Evolutionary conservation across 2,329 filamentous ascomycete species (phyloP).

Genomic region (Xylaria sp.): DNA sequence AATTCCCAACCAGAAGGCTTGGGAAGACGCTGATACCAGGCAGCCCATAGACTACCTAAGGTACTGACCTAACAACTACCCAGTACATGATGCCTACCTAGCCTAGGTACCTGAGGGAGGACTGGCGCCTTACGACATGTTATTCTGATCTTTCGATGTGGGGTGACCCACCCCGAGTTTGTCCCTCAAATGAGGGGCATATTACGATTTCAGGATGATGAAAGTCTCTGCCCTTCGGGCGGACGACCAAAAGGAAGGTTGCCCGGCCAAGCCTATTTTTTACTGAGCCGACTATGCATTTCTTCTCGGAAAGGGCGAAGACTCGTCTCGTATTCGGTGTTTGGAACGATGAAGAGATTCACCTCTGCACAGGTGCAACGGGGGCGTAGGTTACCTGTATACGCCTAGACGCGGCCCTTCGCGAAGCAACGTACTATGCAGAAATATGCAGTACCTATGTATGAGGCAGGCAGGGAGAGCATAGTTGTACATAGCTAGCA

Average conservation of each 20-base stretch:
- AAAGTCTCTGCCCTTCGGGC: background rate
- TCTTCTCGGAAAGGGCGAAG: background rate
- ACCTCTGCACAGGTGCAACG: background rate
- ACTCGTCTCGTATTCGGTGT: background rate
- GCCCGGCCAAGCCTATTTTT: background rate
- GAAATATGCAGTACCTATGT: too few species aligned
- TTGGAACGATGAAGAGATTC: background rate
- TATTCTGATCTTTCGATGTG: constrained; percentile 13
- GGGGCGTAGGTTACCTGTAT: background rate
- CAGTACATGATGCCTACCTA: too few species aligned
- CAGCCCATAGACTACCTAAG: constrained; percentile 10
- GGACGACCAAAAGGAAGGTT: background rate
- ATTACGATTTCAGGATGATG: constrained; percentile 14
- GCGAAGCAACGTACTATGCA: too few species aligned
- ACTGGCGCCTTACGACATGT: background rate
- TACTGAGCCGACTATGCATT: background rate
- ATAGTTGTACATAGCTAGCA: constrained; percentile 2
- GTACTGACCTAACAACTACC: constrained; percentile 10
- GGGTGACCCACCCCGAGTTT: constrained; percentile 9
- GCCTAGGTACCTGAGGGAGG: too few species aligned
- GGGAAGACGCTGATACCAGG: background rate
- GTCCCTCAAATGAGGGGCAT: constrained; percentile 16
- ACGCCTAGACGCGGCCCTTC: too few species aligned
- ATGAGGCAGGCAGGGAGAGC: too few species aligned
- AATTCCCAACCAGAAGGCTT: background rate